Conservation (phyloP, 2,329 filamentous ascomycete species). For the Curvularia eragrostidis region DNA sequence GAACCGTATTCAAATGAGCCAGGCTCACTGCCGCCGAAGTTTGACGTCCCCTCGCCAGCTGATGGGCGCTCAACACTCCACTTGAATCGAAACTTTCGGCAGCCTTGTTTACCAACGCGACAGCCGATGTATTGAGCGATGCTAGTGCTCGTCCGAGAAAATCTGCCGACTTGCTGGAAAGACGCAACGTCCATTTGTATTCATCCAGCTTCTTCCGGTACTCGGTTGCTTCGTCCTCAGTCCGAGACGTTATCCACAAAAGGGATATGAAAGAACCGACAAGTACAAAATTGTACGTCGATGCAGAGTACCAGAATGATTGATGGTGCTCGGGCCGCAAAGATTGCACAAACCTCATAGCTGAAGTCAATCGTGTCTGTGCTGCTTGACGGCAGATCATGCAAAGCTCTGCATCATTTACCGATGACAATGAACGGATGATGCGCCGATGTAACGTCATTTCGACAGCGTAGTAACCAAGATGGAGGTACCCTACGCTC, state of each 20-base stretch:
- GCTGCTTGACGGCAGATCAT: slow-evolving; percentile 53
- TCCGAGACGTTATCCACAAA: slow-evolving; percentile 45
- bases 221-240: slow-evolving; percentile 43
- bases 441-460: slow-evolving; percentile 56
- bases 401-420: slow-evolving; percentile 42
- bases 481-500: slow-evolving; percentile 51
- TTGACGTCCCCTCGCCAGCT: background rate
- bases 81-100: background rate
- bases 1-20: background rate
- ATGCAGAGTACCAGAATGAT: slow-evolving; percentile 58
- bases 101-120: slow-evolving; percentile 23
- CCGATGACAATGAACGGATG: slow-evolving; percentile 43
- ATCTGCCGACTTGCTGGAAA: slow-evolving; percentile 52
- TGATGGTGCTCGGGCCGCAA: slow-evolving; percentile 55
- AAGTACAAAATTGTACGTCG: slow-evolving; percentile 53
- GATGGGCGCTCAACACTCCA: background rate
- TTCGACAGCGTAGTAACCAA: slow-evolving; percentile 56
- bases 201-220: slow-evolving; percentile 51
- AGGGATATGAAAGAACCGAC: slow-evolving; percentile 53
- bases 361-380: slow-evolving; percentile 52
- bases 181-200: slow-evolving; percentile 52
- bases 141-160: slow-evolving; percentile 52
- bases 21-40: background rate
- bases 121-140: slow-evolving; percentile 33
- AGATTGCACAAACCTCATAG: slow-evolving; percentile 55